Evolutionary conservation across 2,329 filamentous ascomycete genomes (phyloP).

Genomic region (Talaromyces amestolkiae): DNA sequence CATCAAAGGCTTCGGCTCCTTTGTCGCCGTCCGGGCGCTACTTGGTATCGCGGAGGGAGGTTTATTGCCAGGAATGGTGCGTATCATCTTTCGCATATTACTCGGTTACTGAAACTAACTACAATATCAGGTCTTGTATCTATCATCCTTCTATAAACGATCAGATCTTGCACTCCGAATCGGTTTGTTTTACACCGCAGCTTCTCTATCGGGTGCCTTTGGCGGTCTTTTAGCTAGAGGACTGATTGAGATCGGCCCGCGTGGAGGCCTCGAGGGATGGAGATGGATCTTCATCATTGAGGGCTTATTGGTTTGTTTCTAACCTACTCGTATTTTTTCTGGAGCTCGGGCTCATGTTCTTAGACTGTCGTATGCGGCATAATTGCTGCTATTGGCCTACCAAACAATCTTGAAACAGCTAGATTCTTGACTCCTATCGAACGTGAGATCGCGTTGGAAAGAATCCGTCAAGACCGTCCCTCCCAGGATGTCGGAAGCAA

Average conservation of each 20-base stretch:
- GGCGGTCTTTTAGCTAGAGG: conserved; percentile 62
- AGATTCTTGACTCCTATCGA: conserved; percentile 55
- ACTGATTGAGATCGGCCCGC: conserved; percentile 57
- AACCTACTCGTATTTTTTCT: neutral
- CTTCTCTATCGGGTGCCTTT: conserved; percentile 64
- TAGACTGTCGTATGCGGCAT: conserved; percentile 56
- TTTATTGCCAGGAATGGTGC: conserved; percentile 63
- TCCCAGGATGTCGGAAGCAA: conserved; percentile 16
- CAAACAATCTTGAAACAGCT: conserved; percentile 56
- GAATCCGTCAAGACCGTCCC: conserved; percentile 45
- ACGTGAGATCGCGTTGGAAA: conserved; percentile 48
- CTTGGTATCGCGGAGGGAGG: conserved; percentile 65
- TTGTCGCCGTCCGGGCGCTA: conserved; percentile 60
- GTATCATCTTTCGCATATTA: conserved; percentile 13
- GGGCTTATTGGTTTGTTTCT: conserved; percentile 40
- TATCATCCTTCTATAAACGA: conserved; percentile 61
- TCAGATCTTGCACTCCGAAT: conserved; percentile 62
- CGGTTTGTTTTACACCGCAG: conserved; percentile 66
- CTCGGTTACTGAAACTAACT: neutral
- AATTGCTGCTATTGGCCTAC: conserved; percentile 54
- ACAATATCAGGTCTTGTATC: conserved; percentile 55
- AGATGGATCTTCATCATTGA: conserved; percentile 64
- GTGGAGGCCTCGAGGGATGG: conserved; percentile 57
- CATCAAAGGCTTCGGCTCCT: conserved; percentile 48
- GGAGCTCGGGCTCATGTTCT: conserved; percentile 1